Evolutionary conservation across 148 eudicot species (phyloP).

Genomic region (Arctostaphylos glauca): DNA sequence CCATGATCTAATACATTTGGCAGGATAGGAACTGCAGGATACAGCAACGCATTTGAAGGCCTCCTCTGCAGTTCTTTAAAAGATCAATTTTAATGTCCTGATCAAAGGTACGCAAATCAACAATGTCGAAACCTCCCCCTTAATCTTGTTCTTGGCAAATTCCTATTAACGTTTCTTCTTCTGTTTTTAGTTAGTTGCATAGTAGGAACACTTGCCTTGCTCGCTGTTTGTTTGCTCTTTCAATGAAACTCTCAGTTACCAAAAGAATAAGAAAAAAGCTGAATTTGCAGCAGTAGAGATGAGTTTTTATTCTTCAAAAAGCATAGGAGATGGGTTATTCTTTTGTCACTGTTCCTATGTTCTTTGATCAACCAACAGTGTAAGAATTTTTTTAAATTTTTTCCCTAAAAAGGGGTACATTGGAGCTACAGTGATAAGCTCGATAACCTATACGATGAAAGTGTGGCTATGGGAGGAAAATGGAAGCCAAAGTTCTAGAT

Average conservation of each 20-base stretch:
- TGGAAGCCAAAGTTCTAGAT: not conserved
- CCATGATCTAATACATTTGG: not conserved
- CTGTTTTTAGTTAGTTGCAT: not conserved
- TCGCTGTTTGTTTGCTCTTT: too few species aligned
- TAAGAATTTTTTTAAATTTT: not conserved
- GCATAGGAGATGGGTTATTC: not conserved
- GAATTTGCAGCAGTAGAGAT: not conserved
- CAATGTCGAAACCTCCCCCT: not conserved
- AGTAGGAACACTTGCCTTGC: too few species aligned
- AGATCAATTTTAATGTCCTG: not conserved
- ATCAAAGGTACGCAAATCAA: not conserved
- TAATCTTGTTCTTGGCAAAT: not conserved
- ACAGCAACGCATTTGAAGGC: not conserved
- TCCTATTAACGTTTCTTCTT: not conserved
- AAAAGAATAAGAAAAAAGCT: not conserved
- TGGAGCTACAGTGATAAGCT: not conserved
- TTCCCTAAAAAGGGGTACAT: not conserved
- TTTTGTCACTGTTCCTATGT: not conserved
- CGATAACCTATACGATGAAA: not conserved
- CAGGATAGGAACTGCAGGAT: not conserved
- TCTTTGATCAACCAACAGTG: not conserved
- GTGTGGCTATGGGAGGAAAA: not conserved
- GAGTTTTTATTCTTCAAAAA: constrained; percentile 6
- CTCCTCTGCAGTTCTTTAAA: not conserved
- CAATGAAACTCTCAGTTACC: too few species aligned